These are phyloP conservation scores for Trichoderma orchidacearum DNA, from an alignment of 495 filamentous ascomycete genomes.

Conservation along the genomic window DNA sequence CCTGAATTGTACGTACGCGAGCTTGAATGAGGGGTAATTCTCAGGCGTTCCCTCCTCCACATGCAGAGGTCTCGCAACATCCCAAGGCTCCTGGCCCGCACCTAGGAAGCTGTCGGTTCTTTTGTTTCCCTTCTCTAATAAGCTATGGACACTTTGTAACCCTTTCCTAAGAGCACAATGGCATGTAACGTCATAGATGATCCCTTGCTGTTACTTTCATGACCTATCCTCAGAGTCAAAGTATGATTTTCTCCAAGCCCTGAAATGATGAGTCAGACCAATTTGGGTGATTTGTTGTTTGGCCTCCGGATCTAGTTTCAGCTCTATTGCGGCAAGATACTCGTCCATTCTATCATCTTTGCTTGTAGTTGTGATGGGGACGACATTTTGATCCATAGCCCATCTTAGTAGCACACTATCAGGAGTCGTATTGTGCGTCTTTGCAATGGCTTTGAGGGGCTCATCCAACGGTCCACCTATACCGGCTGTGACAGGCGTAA, in stretches of 20 bases:
- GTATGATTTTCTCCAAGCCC: neutral
- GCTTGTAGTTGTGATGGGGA: neutral
- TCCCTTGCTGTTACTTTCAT: too few relatives aligned
- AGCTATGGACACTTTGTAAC: too few relatives aligned
- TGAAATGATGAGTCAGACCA: neutral
- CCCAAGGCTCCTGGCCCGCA: too few relatives aligned
- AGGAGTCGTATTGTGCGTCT: neutral
- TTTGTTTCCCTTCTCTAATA: too few relatives aligned
- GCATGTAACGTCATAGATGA: too few relatives aligned
- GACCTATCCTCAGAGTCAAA: neutral
- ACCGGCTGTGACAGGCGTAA: neutral
- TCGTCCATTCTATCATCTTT: neutral
- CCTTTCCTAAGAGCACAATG: too few relatives aligned
- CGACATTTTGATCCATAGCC: neutral
- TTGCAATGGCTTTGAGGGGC: neutral
- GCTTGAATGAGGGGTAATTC: too few relatives aligned
- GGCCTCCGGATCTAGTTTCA: neutral
- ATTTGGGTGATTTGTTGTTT: neutral
- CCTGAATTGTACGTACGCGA: too few relatives aligned
- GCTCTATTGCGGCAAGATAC: neutral
- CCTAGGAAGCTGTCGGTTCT: too few relatives aligned
- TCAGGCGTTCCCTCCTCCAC: too few relatives aligned
- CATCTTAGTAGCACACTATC: neutral
- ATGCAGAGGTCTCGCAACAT: too few relatives aligned
- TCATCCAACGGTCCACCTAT: neutral